Evolutionary conservation across 148 eudicot species (phyloP), one percentile per base, ranked within the genome.

Genomic region (Nyssa sinensis): DNA sequence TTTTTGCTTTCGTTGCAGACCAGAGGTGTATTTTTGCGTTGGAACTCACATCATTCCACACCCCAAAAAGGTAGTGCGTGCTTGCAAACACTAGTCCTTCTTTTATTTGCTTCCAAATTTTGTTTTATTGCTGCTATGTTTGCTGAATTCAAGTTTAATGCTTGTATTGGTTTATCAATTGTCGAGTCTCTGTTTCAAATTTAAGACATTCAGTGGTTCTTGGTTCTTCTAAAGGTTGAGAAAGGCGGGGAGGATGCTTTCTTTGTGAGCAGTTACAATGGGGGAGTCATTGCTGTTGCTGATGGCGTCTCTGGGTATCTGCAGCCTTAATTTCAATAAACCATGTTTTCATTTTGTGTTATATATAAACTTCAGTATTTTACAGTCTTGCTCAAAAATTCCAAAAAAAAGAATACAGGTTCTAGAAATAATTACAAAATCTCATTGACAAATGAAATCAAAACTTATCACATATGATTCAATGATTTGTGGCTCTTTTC

Each of bases 221-320:
- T 53, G 17, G 17, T 21, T 55, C 47, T 70, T 74, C 4, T 44
- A n/a, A 82, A 95, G 98, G 88, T 95, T 16, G 97, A 86, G 34
- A 89, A 79, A 69, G 98, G 98, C 62, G 98, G 98, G 64, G 98
- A 95, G 79, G 98, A 95, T 76, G 98, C 98, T 3, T 95, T 90
- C 81, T 90, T 89, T 57, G 83, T 90, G 64, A 95, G 96, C 83
- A 81, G 82, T 78, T 81, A 78, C 57, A 74, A 73, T 62, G 96
- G 96, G 49, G 97, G 94, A 78, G 92, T 79, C 34, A 80, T 95
- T 67, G 94, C 92, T 62, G 97, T 95, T 76, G 98, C 98, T 32
- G 98, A 95, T 86, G 98, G 98, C 69, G 98, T 95, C 7, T 95
- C 98, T 31, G 98, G 98, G 98, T 92, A 86, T n/a, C n/a, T 72